These are phyloP conservation scores for Metroxylon sagu DNA, from an alignment of 176 grass and related monocot species.

Conservation along the genomic window DNA sequence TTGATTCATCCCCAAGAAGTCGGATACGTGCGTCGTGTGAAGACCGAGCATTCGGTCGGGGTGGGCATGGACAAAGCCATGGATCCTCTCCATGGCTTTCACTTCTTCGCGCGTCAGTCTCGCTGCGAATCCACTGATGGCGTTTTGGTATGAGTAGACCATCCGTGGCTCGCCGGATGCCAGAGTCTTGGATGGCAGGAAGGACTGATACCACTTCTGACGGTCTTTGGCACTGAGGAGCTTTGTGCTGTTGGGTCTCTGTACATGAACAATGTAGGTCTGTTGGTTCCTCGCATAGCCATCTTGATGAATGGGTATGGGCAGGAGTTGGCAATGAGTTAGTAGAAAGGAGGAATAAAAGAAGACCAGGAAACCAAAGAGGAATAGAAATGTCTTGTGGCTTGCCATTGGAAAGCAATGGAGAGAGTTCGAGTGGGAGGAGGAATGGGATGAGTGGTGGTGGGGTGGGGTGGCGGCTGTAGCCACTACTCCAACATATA, in stretches of 20 bases:
- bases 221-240: not conserved
- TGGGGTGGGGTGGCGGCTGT: no score
- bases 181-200: conserved; percentile 20
- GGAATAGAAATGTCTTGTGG: no score
- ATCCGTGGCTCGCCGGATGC: not conserved
- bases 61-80: conserved; percentile 26
- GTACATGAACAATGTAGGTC: conserved; percentile 30
- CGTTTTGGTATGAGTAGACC: conserved; percentile 39
- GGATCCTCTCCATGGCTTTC: conserved; percentile 16
- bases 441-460: no score
- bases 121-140: conserved; percentile 30
- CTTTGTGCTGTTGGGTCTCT: conserved; percentile 8
- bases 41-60: conserved; percentile 18
- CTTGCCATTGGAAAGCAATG: no score
- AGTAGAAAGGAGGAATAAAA: no score
- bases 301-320: no score
- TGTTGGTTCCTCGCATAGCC: no score
- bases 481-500: no score
- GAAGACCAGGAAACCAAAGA: no score
- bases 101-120: conserved; percentile 24
- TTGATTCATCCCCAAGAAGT: conserved; percentile 27
- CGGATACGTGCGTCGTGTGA: conserved; percentile 38
- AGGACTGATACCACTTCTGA: conserved; percentile 43
- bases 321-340: no score
- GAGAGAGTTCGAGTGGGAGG: no score